These are phyloP conservation scores for Vinca minor DNA, from an alignment of 257 asterid species.

Conservation along the genomic window DNA sequence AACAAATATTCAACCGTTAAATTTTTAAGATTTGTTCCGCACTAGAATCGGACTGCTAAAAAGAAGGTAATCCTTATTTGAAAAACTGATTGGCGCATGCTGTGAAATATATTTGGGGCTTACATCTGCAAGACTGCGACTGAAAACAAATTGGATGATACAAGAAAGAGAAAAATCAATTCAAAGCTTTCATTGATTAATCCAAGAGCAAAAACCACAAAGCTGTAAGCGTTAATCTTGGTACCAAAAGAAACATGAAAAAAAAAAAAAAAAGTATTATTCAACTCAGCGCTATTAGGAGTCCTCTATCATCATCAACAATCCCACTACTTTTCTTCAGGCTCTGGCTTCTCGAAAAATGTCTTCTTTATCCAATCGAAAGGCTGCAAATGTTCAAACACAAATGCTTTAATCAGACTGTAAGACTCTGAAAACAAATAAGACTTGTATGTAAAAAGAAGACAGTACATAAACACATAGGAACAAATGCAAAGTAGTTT, in stretches of 20 bases:
- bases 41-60: too few species aligned
- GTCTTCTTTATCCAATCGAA: constrained; percentile 83
- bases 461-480: not conserved
- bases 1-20: too few species aligned
- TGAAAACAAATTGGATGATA: too few species aligned
- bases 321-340: constrained; percentile 44
- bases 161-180: not conserved
- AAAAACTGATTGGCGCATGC: too few species aligned
- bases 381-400: constrained; percentile 46
- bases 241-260: constrained; percentile 7
- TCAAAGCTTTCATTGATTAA: not conserved
- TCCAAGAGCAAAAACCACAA: constrained; percentile 5
- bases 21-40: too few species aligned
- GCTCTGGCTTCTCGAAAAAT: constrained; percentile 53
- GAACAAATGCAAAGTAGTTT: not conserved
- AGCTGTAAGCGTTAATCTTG: not conserved
- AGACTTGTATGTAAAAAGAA: not conserved
- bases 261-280: constrained; percentile 21
- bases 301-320: constrained; percentile 26
- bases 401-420: not conserved
- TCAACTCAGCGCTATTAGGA: constrained; percentile 20
- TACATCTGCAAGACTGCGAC: too few species aligned
- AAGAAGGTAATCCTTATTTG: too few species aligned
- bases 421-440: not conserved
- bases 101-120: too few species aligned